Base-by-base conservation (phyloP, 441 rosid species). In the Macaranga tanarius region DNA sequence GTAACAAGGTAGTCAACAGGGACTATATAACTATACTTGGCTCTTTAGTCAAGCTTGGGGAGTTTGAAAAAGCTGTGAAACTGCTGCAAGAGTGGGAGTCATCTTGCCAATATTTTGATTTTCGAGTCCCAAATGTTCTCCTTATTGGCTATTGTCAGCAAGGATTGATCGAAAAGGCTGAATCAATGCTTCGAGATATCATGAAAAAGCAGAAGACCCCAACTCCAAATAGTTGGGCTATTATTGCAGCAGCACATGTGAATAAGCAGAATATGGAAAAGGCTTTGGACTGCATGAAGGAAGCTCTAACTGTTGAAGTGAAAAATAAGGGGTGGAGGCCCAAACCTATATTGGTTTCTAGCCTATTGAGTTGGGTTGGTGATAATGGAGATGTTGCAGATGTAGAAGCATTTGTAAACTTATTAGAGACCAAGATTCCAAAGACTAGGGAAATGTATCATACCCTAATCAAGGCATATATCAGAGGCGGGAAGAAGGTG, bases 81-180 rank as follows among this genome's bases (percentile, higher is more conserved):
- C 40, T 87, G 71, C 79, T 87, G 15, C 23, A 71, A 56, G 85
- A 86, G 58, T 87, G 89, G 91, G 84, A 85, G 56, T 79, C 69
- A 0, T 78, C 86, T 6, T 80, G 80, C 62, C 60, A 79, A 16
- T 76, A 4, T 52, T 84, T 75, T 62, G 89, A 87, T 81, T 79
- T 78, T 64, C 82, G 81, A 5, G 91, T 87, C 69, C 89, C 91
- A 73, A 85, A 83, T 75, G 75, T 76, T n/a, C 72, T 87, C 67
- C 84, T 87, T 25, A 75, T 84, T 5, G 86, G 89, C 38, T 82
- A 78, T 69, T 79, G 79, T 23, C 71, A 60, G 70, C 78, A 70
- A 71, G 89, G 86, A 57, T 73, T 62, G 68, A 34, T 77, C 28
- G 86, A 82, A 64, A 82, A 81, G 57, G 87, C 89, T 0, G 84